Percentiles rank a stretch among this genome's conserved stretches.
Conservation (phyloP, 169 alveolate species). For the Plasmodium sp. region DNA sequence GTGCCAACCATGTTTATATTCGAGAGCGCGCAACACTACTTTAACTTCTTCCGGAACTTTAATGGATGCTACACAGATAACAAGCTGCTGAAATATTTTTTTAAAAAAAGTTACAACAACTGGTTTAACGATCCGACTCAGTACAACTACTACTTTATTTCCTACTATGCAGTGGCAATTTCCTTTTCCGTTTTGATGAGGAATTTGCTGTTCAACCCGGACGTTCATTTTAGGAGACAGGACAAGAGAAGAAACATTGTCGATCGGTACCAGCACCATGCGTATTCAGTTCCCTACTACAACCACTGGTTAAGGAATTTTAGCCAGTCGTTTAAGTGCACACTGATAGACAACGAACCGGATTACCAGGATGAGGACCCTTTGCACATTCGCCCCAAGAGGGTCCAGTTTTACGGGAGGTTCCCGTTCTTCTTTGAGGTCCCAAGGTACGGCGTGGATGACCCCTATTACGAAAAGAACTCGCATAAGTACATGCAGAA, state of each 20-base stretch:
- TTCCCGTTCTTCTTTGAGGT: conserved; percentile 83
- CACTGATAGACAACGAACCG: conserved; percentile 85
- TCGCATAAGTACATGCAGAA: conserved; percentile 82
- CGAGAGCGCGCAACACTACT: conserved; percentile 71
- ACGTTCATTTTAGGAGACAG: conserved; percentile 76
- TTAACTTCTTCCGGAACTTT: conserved; percentile 68
- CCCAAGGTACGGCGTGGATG: conserved; percentile 81
- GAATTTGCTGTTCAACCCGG: conserved; percentile 65
- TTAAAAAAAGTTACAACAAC: conserved; percentile 80
- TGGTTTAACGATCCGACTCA: conserved; percentile 88
- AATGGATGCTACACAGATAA: conserved; percentile 81
- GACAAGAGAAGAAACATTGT: conserved; percentile 75
- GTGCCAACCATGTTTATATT: conserved; percentile 48
- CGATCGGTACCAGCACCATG: conserved; percentile 82
- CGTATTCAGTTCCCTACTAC: conserved; percentile 84
- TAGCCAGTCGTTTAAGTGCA: conserved; percentile 79
- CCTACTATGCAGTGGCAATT: conserved; percentile 75
- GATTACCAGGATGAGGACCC: conserved; percentile 81
- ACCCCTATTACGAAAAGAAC: conserved; percentile 80
- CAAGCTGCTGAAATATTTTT: conserved; percentile 82
- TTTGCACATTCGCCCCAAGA: conserved; percentile 80
- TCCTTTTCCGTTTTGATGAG: conserved; percentile 35
- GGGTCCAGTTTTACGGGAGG: conserved; percentile 82
- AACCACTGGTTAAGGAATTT: conserved; percentile 80
- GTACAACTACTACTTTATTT: conserved; percentile 82